These are phyloP conservation scores for Nemania sp. DNA, from an alignment of 2,329 filamentous ascomycete genomes.

Conservation along the genomic window DNA sequence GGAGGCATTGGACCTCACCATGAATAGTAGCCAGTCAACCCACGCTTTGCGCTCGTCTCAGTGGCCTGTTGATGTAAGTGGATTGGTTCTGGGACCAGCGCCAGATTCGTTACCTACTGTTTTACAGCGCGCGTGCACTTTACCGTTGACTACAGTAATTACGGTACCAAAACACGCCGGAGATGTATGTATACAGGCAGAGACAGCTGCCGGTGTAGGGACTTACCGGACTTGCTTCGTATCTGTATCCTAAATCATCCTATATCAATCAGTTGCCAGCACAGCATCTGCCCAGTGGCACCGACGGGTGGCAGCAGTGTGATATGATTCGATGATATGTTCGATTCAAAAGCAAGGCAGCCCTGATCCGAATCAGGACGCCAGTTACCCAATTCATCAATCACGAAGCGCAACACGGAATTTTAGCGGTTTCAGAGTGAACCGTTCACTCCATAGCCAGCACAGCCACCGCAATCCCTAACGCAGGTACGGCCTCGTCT, in stretches of 20 bases:
- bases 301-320: background rate
- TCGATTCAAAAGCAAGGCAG: background rate
- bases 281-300: no score
- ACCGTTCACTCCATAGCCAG: constrained; percentile 35
- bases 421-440: constrained; percentile 24
- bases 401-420: constrained; percentile 18
- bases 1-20: constrained; percentile 17
- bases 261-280: no score
- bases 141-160: no score
- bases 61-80: constrained; percentile 1
- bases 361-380: background rate
- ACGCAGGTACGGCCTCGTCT: constrained; percentile 36
- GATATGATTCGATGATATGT: background rate
- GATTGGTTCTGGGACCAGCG: constrained; percentile 19
- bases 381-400: no score
- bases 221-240: no score
- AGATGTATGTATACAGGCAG: no score
- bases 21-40: constrained; percentile 10
- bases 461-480: constrained; percentile 37
- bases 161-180: no score
- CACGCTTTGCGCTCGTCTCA: background rate
- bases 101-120: no score
- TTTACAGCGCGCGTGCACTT: no score
- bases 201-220: no score
- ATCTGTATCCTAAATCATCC: no score